A percentile compares a stretch with the other conserved stretches of the same genome.
Conservation (phyloP, 2,329 filamentous ascomycete species). For the Hypoxylon sp. region DNA sequence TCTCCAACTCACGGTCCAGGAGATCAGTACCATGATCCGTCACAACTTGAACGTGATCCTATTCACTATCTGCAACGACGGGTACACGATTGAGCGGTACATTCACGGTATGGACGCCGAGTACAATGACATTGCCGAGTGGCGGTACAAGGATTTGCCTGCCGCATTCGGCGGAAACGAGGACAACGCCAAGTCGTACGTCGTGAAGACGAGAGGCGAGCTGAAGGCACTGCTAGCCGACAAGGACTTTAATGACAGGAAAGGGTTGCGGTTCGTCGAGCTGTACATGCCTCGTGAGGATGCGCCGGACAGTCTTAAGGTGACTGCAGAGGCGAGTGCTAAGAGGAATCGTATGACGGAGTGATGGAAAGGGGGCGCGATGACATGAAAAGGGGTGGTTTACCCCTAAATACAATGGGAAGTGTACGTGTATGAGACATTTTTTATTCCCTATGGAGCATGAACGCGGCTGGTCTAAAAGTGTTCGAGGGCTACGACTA, state of each 20-base stretch:
- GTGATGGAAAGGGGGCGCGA: slow-evolving; percentile 10
- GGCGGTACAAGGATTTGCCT: slow-evolving; percentile 80
- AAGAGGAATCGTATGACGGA: slow-evolving; percentile 69
- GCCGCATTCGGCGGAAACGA: slow-evolving; percentile 74
- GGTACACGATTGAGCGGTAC: slow-evolving; percentile 89
- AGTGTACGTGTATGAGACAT: slow-evolving; percentile 17
- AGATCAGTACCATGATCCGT: slow-evolving; percentile 86
- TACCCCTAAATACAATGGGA: background rate
- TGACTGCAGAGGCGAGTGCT: slow-evolving; percentile 79
- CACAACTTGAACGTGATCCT: slow-evolving; percentile 82
- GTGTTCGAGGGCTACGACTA: slow-evolving; percentile 5
- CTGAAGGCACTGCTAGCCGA: slow-evolving; percentile 76
- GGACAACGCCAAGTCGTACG: slow-evolving; percentile 72
- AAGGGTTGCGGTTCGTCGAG: slow-evolving; percentile 80
- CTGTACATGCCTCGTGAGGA: slow-evolving; percentile 85
- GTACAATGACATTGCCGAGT: slow-evolving; percentile 86
- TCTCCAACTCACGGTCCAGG: slow-evolving; percentile 87
- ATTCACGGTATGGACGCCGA: slow-evolving; percentile 85
- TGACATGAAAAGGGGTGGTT: background rate
- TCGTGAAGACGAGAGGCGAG: slow-evolving; percentile 78
- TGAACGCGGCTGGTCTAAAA: slow-evolving; percentile 4
- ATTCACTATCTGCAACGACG: slow-evolving; percentile 90
- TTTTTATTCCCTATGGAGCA: slow-evolving; percentile 8
- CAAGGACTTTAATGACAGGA: slow-evolving; percentile 71
- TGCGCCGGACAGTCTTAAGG: slow-evolving; percentile 77